Conservation (phyloP, 371 early-diverging fungal genomes). For the Mucor saturninus region DNA sequence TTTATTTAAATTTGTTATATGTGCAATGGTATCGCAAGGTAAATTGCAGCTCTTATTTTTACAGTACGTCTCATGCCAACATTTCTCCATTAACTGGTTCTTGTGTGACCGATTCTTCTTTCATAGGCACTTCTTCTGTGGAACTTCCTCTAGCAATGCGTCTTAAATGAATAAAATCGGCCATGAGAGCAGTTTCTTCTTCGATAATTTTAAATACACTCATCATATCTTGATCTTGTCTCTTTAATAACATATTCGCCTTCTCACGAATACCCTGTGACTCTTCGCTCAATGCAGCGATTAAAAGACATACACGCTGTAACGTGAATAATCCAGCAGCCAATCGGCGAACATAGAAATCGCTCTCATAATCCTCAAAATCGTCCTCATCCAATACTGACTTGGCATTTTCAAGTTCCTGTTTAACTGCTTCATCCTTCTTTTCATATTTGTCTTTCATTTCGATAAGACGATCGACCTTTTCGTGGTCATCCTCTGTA, state of each 20-base stretch:
- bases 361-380: slow-evolving; percentile 61
- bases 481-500: slow-evolving; percentile 77
- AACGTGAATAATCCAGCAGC: slow-evolving; percentile 85
- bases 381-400: slow-evolving; percentile 55
- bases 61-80: too few species aligned
- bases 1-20: too few species aligned
- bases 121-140: background rate
- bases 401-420: slow-evolving; percentile 54
- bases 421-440: slow-evolving; percentile 56
- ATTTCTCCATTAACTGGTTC: too few species aligned
- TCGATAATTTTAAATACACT: slow-evolving; percentile 59
- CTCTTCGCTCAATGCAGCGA: slow-evolving; percentile 68
- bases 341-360: slow-evolving; percentile 65
- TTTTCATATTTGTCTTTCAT: slow-evolving; percentile 71
- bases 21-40: too few species aligned
- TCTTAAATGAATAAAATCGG: slow-evolving; percentile 19
- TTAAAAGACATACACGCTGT: slow-evolving; percentile 73
- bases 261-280: slow-evolving; percentile 40
- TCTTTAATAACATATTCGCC: slow-evolving; percentile 70
- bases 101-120: too few species aligned
- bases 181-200: slow-evolving; percentile 23
- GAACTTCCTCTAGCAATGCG: slow-evolving; percentile 16
- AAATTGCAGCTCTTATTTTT: too few species aligned
- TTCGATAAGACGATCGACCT: slow-evolving; percentile 79
- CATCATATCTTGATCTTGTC: slow-evolving; percentile 91